phyloP scores from a whole-genome alignment of 1,284 basidiomycete species.

The Golubevia pallescens region DNA sequence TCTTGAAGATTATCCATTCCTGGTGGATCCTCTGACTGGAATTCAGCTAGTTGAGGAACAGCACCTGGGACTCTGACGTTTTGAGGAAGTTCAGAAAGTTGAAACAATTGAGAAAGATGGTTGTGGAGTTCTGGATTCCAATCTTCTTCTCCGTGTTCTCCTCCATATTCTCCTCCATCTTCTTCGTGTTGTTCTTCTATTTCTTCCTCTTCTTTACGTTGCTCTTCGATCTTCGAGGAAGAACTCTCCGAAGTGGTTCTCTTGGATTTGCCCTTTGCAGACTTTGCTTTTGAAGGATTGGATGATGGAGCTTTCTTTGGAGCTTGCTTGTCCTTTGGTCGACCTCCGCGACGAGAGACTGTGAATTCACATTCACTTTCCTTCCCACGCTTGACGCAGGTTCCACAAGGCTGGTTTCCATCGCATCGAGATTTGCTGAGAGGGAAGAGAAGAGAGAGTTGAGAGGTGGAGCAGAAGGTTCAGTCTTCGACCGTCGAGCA shows the following conservation, averaged over 20 bases:
- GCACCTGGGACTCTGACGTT: slow-evolving; percentile 37
- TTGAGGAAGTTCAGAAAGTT: slow-evolving; percentile 40
- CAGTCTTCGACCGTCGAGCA: no score
- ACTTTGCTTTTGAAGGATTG: not conserved
- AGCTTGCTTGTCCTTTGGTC: slow-evolving; percentile 43
- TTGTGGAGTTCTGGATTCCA: slow-evolving; percentile 17
- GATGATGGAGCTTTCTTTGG: not conserved
- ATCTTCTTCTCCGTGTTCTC: no score
- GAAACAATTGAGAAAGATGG: slow-evolving; percentile 45
- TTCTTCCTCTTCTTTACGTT: not conserved
- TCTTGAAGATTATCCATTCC: no score
- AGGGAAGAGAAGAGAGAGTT: no score
- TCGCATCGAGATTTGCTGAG: slow-evolving; percentile 46
- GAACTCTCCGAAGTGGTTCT: no score
- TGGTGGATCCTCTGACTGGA: not conserved
- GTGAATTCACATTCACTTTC: slow-evolving; percentile 50
- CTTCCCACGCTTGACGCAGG: slow-evolving; percentile 36
- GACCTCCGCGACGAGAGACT: slow-evolving; percentile 46
- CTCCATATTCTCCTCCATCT: no score
- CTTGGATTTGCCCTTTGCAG: not conserved
- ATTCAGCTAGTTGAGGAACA: slow-evolving; percentile 15
- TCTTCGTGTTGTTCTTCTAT: slow-evolving; percentile 9
- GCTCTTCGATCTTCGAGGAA: not conserved
- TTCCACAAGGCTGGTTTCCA: slow-evolving; percentile 47
- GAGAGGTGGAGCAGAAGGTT: no score